Evolutionary conservation across 805 yeast species (phyloP).

Genomic region (Candida silvicultrix): DNA sequence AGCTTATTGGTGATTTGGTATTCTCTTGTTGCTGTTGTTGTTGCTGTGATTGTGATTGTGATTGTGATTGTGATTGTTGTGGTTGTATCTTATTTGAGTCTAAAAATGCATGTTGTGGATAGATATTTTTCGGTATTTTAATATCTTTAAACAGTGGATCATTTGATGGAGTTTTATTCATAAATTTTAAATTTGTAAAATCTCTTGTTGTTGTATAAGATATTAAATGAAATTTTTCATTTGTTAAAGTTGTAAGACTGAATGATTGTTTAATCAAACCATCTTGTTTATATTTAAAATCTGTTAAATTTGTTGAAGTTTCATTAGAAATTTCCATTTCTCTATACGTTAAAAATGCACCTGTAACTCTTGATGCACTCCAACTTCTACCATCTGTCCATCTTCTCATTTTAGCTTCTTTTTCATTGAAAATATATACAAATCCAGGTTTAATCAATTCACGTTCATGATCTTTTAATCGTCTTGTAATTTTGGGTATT

Average conservation of each 20-base stretch:
- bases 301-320: slow-evolving; percentile 3
- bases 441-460: slow-evolving; percentile 47
- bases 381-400: slow-evolving; percentile 78
- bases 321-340: slow-evolving; percentile 40
- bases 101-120: slow-evolving; percentile 20
- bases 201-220: slow-evolving; percentile 38
- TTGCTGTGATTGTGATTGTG: slow-evolving; percentile 3
- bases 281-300: slow-evolving; percentile 34
- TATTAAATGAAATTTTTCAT: slow-evolving; percentile 54
- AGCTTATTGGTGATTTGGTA: not conserved
- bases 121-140: slow-evolving; percentile 28
- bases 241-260: slow-evolving; percentile 44
- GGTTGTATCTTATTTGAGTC: slow-evolving; percentile 4
- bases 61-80: slow-evolving; percentile 3
- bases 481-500: slow-evolving; percentile 51
- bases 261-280: slow-evolving; percentile 65
- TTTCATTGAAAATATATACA: slow-evolving; percentile 68
- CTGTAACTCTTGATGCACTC: slow-evolving; percentile 67
- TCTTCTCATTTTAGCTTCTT: slow-evolving; percentile 62
- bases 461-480: slow-evolving; percentile 50
- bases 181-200: slow-evolving; percentile 22
- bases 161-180: slow-evolving; percentile 34
- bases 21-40: too few species aligned
- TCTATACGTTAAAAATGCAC: slow-evolving; percentile 54
- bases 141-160: slow-evolving; percentile 29